phyloP scores from a whole-genome alignment of 2,329 filamentous ascomycete genomes.

The Polytolypa hystricis region DNA sequence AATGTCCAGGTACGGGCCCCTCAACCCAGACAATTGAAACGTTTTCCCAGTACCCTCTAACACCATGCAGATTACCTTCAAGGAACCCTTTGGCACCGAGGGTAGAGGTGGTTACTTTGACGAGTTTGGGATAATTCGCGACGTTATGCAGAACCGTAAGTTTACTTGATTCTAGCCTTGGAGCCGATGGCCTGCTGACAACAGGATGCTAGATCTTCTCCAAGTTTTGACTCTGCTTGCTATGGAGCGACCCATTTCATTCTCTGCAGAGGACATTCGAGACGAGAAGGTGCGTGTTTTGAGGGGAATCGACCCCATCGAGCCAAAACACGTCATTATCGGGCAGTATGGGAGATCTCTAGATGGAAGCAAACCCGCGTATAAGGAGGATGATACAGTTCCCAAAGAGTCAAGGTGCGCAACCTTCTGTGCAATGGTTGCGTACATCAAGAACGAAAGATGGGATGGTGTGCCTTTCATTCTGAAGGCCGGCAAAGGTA shows the following conservation, averaged over 20 bases:
- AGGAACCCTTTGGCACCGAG: conserved; percentile 97
- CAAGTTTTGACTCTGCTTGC: conserved; percentile 92
- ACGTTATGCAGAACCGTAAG: conserved; percentile 96
- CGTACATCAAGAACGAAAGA: conserved; percentile 98
- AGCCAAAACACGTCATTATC: conserved; percentile 99
- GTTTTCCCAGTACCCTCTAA: not conserved
- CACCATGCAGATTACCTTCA: conserved; percentile 77
- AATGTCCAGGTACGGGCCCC: conserved; percentile 61
- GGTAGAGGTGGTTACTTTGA: conserved; percentile 98
- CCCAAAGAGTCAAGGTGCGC: conserved; percentile 95
- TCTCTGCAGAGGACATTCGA: conserved; percentile 94
- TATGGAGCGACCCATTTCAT: conserved; percentile 97
- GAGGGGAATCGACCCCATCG: conserved; percentile 82
- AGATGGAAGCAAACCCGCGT: conserved; percentile 90
- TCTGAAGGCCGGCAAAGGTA: conserved; percentile 88
- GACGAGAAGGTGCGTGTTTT: conserved; percentile 96
- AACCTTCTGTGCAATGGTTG: conserved; percentile 93
- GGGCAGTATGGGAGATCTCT: conserved; percentile 95
- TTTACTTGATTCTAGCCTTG: conserved; percentile 9
- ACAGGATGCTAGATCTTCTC: conserved; percentile 52
- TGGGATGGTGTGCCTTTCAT: conserved; percentile 99
- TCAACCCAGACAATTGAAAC: not conserved
- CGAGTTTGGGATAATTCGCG: conserved; percentile 97
- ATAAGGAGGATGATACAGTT: conserved; percentile 98
- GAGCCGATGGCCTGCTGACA: not conserved